Evolutionary conservation across 805 yeast species (phyloP).

Genomic region (Candida khao-thaluensis): DNA sequence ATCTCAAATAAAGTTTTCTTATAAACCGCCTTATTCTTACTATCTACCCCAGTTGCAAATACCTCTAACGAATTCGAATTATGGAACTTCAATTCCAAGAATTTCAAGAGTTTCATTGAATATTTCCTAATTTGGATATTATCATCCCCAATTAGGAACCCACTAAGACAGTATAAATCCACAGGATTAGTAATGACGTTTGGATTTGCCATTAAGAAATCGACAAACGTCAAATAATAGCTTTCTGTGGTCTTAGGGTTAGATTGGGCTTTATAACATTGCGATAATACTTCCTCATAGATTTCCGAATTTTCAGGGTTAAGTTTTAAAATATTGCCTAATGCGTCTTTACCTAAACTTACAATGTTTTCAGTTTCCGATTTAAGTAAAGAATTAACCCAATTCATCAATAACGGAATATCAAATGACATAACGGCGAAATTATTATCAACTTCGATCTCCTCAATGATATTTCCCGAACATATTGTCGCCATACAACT

Average conservation of each 20-base stretch:
- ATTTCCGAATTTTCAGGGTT: slow-evolving; percentile 57
- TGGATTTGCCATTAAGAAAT: slow-evolving; percentile 53
- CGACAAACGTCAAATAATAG: slow-evolving; percentile 71
- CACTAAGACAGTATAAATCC: slow-evolving; percentile 70
- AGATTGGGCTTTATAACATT: slow-evolving; percentile 63
- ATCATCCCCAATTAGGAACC: slow-evolving; percentile 77
- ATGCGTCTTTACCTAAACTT: slow-evolving; percentile 66
- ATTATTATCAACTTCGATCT: slow-evolving; percentile 31
- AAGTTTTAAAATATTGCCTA: slow-evolving; percentile 60
- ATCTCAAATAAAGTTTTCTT: slow-evolving; percentile 82
- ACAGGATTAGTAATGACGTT: slow-evolving; percentile 52
- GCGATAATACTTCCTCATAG: slow-evolving; percentile 59
- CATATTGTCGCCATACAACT: slow-evolving; percentile 84
- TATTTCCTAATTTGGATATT: slow-evolving; percentile 63
- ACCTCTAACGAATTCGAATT: slow-evolving; percentile 50
- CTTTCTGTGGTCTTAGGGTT: slow-evolving; percentile 54
- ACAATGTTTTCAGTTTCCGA: slow-evolving; percentile 57
- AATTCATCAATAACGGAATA: slow-evolving; percentile 60
- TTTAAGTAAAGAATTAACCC: slow-evolving; percentile 76
- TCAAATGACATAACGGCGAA: slow-evolving; percentile 61
- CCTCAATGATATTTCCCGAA: slow-evolving; percentile 64
- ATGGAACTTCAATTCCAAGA: slow-evolving; percentile 54
- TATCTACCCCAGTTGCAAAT: slow-evolving; percentile 69
- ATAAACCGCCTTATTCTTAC: slow-evolving; percentile 77
- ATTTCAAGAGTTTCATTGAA: slow-evolving; percentile 70